phyloP scores from a whole-genome alignment of 805 yeast species.

The Ogataea wickerhamii region DNA sequence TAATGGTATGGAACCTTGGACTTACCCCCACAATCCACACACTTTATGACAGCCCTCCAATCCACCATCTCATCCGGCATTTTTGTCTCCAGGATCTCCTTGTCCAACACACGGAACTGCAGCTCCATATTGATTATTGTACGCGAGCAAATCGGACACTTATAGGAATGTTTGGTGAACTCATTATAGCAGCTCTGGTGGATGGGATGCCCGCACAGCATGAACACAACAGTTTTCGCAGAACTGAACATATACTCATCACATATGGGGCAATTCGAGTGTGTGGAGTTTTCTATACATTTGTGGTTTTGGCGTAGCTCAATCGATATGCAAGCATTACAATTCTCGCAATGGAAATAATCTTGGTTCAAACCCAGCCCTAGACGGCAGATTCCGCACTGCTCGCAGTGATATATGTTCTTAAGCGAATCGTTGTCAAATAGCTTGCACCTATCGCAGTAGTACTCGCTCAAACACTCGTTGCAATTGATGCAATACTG shows the following conservation, averaged over 20 bases:
- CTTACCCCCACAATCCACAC: conserved; percentile 87
- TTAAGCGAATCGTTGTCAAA: conserved; percentile 78
- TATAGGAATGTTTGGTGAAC: conserved; percentile 76
- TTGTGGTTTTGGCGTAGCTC: conserved; percentile 72
- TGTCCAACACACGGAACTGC: conserved; percentile 80
- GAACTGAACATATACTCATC: conserved; percentile 87
- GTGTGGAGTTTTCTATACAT: conserved; percentile 84
- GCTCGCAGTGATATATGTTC: conserved; percentile 86
- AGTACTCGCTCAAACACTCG: conserved; percentile 66
- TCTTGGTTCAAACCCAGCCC: conserved; percentile 88
- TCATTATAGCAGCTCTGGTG: conserved; percentile 83
- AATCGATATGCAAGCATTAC: conserved; percentile 84
- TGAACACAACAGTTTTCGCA: conserved; percentile 77
- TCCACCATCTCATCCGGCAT: conserved; percentile 74
- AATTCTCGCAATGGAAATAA: conserved; percentile 85
- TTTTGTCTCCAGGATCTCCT: conserved; percentile 71
- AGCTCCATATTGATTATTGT: conserved; percentile 86
- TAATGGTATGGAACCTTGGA: conserved; percentile 75
- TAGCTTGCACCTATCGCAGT: conserved; percentile 71
- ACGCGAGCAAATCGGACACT: conserved; percentile 87
- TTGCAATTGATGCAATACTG: conserved; percentile 69
- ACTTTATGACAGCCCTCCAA: conserved; percentile 73
- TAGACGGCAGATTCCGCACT: conserved; percentile 88
- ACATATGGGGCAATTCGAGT: conserved; percentile 90
- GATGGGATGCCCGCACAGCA: conserved; percentile 93